Evolutionary conservation across 164 flowering plant species (phyloP).

Genomic region (Protea cynaroides): DNA sequence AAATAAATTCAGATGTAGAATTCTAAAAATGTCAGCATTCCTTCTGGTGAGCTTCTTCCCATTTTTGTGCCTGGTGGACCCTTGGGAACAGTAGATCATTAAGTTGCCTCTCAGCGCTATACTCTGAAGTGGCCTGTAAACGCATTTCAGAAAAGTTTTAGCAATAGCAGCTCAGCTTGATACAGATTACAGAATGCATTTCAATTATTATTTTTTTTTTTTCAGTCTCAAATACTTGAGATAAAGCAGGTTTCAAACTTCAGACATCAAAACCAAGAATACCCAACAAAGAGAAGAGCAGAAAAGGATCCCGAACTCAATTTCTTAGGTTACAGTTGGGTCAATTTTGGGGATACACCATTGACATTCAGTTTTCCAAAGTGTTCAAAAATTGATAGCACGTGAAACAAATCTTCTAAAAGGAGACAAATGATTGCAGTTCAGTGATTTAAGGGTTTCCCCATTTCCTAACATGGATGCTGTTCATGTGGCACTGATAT

Average conservation of each 20-base stretch:
- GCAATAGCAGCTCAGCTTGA: neutral
- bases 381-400: too few relatives aligned
- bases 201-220: neutral
- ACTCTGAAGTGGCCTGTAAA: conserved; percentile 83
- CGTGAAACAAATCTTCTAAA: neutral
- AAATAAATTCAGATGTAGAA: conserved; percentile 6
- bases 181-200: neutral
- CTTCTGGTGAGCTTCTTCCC: conserved; percentile 47
- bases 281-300: too few relatives aligned
- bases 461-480: neutral
- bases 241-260: neutral
- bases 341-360: too few relatives aligned
- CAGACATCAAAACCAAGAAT: too few relatives aligned
- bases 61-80: conserved; percentile 40
- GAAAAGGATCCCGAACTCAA: too few relatives aligned
- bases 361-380: too few relatives aligned
- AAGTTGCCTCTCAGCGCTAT: conserved; percentile 77
- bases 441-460: neutral
- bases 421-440: neutral
- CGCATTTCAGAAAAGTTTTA: neutral
- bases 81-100: conserved; percentile 75
- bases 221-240: neutral
- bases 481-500: neutral
- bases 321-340: too few relatives aligned
- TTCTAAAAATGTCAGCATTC: conserved; percentile 25